phyloP scores from a whole-genome alignment of 257 asterid species.

The Cynanchum wilfordii region DNA sequence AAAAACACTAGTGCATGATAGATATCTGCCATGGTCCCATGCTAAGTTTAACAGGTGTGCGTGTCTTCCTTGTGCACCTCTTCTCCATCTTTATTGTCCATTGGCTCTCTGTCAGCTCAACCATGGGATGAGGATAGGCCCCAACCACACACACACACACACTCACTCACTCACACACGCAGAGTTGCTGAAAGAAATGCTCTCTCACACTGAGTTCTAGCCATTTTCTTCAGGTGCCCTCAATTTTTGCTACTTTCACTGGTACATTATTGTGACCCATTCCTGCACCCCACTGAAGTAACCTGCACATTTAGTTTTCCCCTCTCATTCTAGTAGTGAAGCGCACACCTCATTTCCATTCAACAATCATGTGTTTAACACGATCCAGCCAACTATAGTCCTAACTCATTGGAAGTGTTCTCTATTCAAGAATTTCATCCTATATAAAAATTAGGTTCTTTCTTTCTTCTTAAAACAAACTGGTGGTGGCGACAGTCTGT shows the following conservation, averaged over 20 bases:
- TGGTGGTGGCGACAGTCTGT: background rate
- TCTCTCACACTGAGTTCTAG: background rate
- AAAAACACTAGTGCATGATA: constrained; percentile 33
- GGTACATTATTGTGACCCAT: constrained; percentile 47
- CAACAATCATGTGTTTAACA: constrained; percentile 19
- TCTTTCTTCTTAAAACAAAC: background rate
- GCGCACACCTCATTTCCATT: constrained; percentile 16
- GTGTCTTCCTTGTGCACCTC: constrained; percentile 41
- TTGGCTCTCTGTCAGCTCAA: constrained; percentile 42
- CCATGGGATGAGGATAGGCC: constrained; percentile 12
- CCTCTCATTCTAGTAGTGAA: constrained; percentile 15
- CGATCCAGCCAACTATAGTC: constrained; percentile 10
- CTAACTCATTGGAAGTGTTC: constrained; percentile 10
- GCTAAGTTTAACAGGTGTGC: constrained; percentile 29
- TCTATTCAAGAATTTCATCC: background rate
- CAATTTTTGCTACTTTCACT: constrained; percentile 39
- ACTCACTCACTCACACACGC: too few species aligned
- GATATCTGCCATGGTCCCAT: constrained; percentile 28
- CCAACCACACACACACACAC: constrained; percentile 11
- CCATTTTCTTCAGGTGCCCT: constrained; percentile 47
- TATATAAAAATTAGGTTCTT: background rate
- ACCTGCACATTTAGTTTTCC: constrained; percentile 17
- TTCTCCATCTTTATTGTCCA: constrained; percentile 4
- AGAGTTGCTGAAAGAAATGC: background rate
- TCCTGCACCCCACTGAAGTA: constrained; percentile 54